Evolutionary conservation across 1,284 basidiomycete genomes (phyloP).

Genomic region (Ustilago loliicola): DNA sequence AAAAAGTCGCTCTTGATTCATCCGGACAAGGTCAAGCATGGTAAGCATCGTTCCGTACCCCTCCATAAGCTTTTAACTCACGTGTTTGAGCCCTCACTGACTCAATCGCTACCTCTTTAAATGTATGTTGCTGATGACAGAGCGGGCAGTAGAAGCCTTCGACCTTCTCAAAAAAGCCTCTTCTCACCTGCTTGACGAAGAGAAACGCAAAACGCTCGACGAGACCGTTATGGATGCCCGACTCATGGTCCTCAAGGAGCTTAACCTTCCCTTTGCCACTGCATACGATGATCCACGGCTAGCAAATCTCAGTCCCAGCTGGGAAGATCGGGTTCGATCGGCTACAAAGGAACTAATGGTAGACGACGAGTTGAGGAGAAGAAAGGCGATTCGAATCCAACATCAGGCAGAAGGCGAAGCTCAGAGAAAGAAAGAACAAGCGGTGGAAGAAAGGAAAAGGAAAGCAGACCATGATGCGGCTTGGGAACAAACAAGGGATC

Average conservation of each 20-base stretch:
- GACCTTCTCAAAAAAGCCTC: constrained; percentile 75
- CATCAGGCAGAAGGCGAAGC: constrained; percentile 75
- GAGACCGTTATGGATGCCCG: constrained; percentile 70
- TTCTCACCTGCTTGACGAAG: constrained; percentile 68
- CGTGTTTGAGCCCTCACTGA: background rate
- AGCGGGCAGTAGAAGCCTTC: constrained; percentile 74
- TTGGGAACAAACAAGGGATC: constrained; percentile 73
- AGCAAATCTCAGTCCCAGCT: constrained; percentile 71
- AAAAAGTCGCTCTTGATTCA: constrained; percentile 75
- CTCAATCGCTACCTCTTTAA: background rate
- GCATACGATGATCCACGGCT: constrained; percentile 70
- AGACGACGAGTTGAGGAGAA: constrained; percentile 74
- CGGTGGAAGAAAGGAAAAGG: constrained; percentile 70
- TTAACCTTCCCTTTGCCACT: constrained; percentile 68
- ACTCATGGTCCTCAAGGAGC: constrained; percentile 69
- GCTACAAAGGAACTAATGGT: constrained; percentile 74
- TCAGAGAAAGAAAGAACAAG: constrained; percentile 73
- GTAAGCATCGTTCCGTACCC: constrained; percentile 18
- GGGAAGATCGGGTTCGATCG: constrained; percentile 72
- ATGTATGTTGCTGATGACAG: constrained; percentile 27
- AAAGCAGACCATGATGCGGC: constrained; percentile 72
- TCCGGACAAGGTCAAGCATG: constrained; percentile 75
- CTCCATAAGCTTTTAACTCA: background rate
- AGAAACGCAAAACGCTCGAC: constrained; percentile 69
- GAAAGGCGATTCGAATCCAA: constrained; percentile 72